Evolutionary conservation across 495 filamentous ascomycete species (phyloP).

Genomic region (Penicillium paxilli): DNA sequence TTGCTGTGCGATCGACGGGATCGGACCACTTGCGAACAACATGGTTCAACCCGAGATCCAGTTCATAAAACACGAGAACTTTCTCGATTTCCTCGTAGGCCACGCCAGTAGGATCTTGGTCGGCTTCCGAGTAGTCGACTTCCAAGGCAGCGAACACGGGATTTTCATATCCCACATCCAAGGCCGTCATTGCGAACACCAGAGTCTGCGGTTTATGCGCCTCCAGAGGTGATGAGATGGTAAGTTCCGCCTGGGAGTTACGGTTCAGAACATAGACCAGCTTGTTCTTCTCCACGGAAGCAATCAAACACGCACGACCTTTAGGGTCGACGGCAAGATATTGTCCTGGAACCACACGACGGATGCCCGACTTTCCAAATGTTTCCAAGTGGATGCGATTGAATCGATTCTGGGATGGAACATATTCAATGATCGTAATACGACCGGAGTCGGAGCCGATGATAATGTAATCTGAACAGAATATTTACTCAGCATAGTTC

Average conservation of each 20-base stretch:
- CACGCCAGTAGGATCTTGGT: conserved; percentile 86
- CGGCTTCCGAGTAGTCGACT: conserved; percentile 86
- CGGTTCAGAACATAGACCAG: conserved; percentile 98
- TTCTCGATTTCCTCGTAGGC: conserved; percentile 84
- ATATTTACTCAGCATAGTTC: conserved; percentile 60
- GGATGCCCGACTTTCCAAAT: conserved; percentile 95
- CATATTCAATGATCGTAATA: conserved; percentile 91
- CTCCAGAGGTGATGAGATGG: conserved; percentile 96
- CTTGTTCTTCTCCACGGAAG: conserved; percentile 97
- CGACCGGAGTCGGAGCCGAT: conserved; percentile 94
- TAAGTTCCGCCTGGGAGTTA: conserved; percentile 89
- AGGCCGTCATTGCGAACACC: conserved; percentile 78
- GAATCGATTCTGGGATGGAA: conserved; percentile 83
- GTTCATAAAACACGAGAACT: conserved; percentile 91
- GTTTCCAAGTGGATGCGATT: conserved; percentile 91
- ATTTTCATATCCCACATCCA: conserved; percentile 97
- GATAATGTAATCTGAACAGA: conserved; percentile 83
- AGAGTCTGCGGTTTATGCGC: conserved; percentile 94
- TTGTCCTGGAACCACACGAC: conserved; percentile 91
- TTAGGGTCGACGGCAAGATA: conserved; percentile 94
- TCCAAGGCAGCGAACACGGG: conserved; percentile 94
- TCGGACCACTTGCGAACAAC: conserved; percentile 96
- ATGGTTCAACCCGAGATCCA: conserved; percentile 95
- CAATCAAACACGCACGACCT: conserved; percentile 90
- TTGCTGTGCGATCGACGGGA: conserved; percentile 84